Conservation (phyloP, 257 asterid genomes). For the Ehretia macrophylla region DNA sequence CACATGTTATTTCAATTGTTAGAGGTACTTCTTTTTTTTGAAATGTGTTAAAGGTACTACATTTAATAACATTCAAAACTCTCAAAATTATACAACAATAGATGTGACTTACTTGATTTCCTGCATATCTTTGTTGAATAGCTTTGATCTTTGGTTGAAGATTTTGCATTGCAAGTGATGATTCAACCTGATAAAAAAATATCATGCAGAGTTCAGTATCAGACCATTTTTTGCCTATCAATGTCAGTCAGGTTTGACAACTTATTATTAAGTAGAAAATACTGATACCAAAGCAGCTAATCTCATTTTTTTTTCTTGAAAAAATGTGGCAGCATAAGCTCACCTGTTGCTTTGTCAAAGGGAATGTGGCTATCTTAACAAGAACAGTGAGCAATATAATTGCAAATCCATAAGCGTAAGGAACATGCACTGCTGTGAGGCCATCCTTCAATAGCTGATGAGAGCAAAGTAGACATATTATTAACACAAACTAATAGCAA, state of each 20-base stretch:
- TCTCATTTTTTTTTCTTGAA: no score
- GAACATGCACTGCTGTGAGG: conserved; percentile 83
- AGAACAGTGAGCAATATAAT: conserved; percentile 84
- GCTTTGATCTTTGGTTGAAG: conserved; percentile 99
- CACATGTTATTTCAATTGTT: no score
- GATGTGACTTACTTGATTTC: conserved; percentile 70
- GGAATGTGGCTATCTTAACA: conserved; percentile 87
- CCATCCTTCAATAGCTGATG: conserved; percentile 87
- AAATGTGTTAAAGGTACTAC: no score
- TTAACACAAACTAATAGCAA: no score
- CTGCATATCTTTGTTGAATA: conserved; percentile 93
- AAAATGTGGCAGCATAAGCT: conserved; percentile 10
- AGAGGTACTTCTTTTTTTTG: no score
- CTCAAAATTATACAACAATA: neutral
- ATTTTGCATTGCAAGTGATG: conserved; percentile 97
- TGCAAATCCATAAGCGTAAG: conserved; percentile 95
- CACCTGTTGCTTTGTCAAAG: conserved; percentile 99
- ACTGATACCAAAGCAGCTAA: no score
- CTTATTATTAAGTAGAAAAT: no score
- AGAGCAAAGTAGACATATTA: conserved; percentile 17
- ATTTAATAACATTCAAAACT: no score
- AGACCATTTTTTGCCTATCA: no score
- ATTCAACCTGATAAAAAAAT: conserved; percentile 65
- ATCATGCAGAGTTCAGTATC: neutral
- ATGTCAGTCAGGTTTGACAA: no score